Base-by-base conservation (phyloP, 2,329 filamentous ascomycete species). In the Colletotrichum ledebouriae region DNA sequence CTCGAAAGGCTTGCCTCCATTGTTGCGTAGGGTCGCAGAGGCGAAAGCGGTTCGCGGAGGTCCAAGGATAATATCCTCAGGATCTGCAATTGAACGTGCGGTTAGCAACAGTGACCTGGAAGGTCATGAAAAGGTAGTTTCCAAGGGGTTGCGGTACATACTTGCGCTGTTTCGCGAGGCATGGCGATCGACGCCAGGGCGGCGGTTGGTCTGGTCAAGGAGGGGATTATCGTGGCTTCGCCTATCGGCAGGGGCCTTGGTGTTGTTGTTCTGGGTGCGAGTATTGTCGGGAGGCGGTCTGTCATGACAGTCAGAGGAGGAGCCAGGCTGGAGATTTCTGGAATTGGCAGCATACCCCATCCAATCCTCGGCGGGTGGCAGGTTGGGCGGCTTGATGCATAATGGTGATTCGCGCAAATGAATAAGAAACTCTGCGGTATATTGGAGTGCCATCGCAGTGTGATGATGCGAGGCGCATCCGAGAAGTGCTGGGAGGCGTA, bases 301-400 rank as follows among this genome's bases (percentile, higher is more conserved):
- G 15, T 34, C 15, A 39, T 15, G n/a, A 49, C 6, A 39, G 50
- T 69, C 57, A 62, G 58, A 65, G 52, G 37, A 56, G 34, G 42
- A 63, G 57, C 64, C 34, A 70, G 56, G 66, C 58, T 11, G 44
- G 10, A 15, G 37, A 22, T 33, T 25, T 39, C 20, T 20, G 25
- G 25, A 20, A 22, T 39, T 57, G 29, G 47, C 22, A 56, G 80
- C 88, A 77, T 85, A 97, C 92, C 95, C 94, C 94, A 98, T 97
- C 94, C 94, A 98, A 84, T 97, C 93, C 82, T 97, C 94, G 71
- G 91, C 87, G 29, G 94, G 92, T 72, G 94, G 94, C 52, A 98
- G 86, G 71, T 86, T 87, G 71, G 90, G 84, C 53, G 95, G 95
- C 80, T 93, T 97, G 74, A 87, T 83, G 76, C 94, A 94, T 78